phyloP scores from a whole-genome alignment of 2,329 filamentous ascomycete genomes.

The Curvularia verruculosa region DNA sequence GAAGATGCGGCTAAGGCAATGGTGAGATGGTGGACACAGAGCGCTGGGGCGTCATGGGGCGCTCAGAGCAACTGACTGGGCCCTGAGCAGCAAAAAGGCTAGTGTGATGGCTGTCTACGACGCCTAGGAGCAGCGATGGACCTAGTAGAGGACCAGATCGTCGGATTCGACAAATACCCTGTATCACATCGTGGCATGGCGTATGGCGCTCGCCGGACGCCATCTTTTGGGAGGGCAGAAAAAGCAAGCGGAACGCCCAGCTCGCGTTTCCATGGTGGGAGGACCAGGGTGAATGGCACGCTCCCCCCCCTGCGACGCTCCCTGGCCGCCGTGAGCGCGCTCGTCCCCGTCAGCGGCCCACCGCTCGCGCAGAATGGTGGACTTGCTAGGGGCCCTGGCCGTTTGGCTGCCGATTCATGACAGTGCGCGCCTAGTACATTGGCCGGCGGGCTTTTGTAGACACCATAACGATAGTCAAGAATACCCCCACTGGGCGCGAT shows the following conservation, averaged over 20 bases:
- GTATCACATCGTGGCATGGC: constrained; percentile 50
- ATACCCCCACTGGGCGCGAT: constrained; percentile 34
- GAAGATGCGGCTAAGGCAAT: constrained; percentile 45
- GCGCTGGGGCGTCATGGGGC: constrained; percentile 46
- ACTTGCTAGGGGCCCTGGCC: constrained; percentile 39
- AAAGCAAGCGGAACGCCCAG: constrained; percentile 32
- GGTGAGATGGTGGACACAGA: constrained; percentile 41
- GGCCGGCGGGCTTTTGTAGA: constrained; percentile 34
- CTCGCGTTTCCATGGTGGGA: constrained; percentile 36
- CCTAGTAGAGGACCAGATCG: constrained; percentile 48
- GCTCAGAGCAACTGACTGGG: constrained; percentile 40
- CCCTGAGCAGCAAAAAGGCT: constrained; percentile 39
- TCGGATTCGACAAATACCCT: constrained; percentile 48
- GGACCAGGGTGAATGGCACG: constrained; percentile 24
- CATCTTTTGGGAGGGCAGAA: constrained; percentile 38
- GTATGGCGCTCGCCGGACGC: constrained; percentile 37
- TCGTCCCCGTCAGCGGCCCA: constrained; percentile 30
- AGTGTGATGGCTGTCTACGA: constrained; percentile 44
- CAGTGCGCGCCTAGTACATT: constrained; percentile 27
- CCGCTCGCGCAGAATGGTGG: constrained; percentile 24
- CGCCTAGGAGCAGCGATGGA: constrained; percentile 35
- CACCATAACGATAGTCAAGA: constrained; percentile 33
- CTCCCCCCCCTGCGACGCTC: constrained; percentile 27
- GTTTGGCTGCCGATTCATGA: constrained; percentile 37
- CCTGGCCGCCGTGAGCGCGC: constrained; percentile 17